phyloP scores from a whole-genome alignment of 2,329 filamentous ascomycete genomes.

The Coniochaeta sp. region DNA sequence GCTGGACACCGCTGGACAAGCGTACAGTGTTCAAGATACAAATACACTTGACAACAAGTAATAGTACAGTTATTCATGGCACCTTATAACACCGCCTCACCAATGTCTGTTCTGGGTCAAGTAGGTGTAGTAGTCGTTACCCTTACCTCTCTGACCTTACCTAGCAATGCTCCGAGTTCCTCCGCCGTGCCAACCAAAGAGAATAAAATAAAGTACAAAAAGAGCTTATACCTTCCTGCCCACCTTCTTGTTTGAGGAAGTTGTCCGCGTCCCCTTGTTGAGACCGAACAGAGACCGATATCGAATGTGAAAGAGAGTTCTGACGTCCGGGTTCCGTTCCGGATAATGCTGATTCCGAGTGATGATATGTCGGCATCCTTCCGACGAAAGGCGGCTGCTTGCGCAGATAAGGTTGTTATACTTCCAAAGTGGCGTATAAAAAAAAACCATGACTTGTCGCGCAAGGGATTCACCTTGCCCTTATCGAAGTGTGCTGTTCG shows the following conservation, averaged over 20 bases:
- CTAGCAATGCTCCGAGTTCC: not conserved
- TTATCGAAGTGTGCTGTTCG: too few relatives aligned
- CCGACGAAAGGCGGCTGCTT: too few relatives aligned
- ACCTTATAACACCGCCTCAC: not conserved
- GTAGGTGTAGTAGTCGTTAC: not conserved
- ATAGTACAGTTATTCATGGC: not conserved
- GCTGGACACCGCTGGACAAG: too few relatives aligned
- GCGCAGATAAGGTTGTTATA: not conserved
- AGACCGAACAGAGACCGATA: not conserved
- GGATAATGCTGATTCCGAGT: not conserved
- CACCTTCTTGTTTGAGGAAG: not conserved
- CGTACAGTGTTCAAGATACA: too few relatives aligned
- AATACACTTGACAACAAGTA: not conserved
- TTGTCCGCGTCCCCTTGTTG: not conserved
- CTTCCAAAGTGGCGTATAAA: too few relatives aligned
- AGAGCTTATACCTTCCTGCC: not conserved
- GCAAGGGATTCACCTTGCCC: too few relatives aligned
- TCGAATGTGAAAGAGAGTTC: not conserved
- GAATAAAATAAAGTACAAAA: constrained; percentile 3
- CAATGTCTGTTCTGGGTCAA: not conserved
- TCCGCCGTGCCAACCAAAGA: not conserved
- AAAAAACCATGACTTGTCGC: too few relatives aligned
- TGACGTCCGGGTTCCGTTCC: not conserved
- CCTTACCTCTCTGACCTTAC: constrained; percentile 4
- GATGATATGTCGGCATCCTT: too few relatives aligned